These are phyloP conservation scores for Penicillium sumatraense DNA, from an alignment of 2,329 filamentous ascomycete species.

Conservation along the genomic window DNA sequence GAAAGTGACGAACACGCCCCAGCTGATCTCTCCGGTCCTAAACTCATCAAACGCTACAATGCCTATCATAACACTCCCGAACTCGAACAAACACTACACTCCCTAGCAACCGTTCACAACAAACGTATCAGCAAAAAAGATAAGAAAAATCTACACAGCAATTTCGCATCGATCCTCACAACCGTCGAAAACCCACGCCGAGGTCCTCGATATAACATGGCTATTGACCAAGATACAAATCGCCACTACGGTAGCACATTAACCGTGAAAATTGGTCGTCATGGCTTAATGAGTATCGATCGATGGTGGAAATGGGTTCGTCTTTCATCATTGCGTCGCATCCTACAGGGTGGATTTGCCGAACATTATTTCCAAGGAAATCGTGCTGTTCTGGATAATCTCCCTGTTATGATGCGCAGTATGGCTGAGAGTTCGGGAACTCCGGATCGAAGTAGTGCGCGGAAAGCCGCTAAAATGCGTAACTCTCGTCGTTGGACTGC, in stretches of 20 bases:
- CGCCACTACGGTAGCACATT: slow-evolving; percentile 65
- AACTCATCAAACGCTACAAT: slow-evolving; percentile 66
- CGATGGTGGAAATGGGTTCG: slow-evolving; percentile 75
- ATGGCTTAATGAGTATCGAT: slow-evolving; percentile 67
- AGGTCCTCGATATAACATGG: slow-evolving; percentile 69
- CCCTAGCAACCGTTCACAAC: slow-evolving; percentile 63
- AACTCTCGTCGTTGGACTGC: slow-evolving; percentile 34
- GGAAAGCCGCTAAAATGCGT: slow-evolving; percentile 34
- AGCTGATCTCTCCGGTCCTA: slow-evolving; percentile 45
- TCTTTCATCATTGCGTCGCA: slow-evolving; percentile 63
- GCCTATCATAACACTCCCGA: slow-evolving; percentile 68
- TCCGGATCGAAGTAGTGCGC: slow-evolving; percentile 30
- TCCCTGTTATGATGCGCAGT: slow-evolving; percentile 54
- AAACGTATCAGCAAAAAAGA: slow-evolving; percentile 69
- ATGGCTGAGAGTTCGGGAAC: slow-evolving; percentile 20
- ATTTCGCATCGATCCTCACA: slow-evolving; percentile 68
- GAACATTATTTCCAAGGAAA: slow-evolving; percentile 66
- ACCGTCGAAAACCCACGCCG: slow-evolving; percentile 69
- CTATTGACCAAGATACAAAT: slow-evolving; percentile 64
- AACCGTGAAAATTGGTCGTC: slow-evolving; percentile 61
- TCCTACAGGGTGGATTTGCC: slow-evolving; percentile 66
- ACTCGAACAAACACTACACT: slow-evolving; percentile 62
- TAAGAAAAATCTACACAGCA: slow-evolving; percentile 67
- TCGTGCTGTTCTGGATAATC: slow-evolving; percentile 62
- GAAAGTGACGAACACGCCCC: slow-evolving; percentile 50